A percentile compares a stretch with the other conserved stretches of the same genome.
Evolutionary conservation across 192 early-diverging fungal species (phyloP).

Genomic region (Diversispora epigaea): DNA sequence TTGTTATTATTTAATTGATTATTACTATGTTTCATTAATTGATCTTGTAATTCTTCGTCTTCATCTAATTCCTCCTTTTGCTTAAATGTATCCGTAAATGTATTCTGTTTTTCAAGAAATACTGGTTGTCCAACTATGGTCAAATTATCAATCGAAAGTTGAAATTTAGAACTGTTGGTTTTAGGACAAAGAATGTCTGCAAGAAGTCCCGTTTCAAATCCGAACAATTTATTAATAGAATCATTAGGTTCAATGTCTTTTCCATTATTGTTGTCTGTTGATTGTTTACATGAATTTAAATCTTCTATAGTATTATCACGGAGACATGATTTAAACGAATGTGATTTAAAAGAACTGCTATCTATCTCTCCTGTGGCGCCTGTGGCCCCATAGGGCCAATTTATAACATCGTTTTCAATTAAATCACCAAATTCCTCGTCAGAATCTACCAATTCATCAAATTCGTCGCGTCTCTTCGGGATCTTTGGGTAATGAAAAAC

Average conservation of each 20-base stretch:
- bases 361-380: conserved; percentile 10
- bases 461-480: conserved; percentile 32
- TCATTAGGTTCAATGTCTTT: conserved; percentile 15
- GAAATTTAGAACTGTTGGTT: conserved; percentile 82
- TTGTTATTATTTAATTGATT: conserved; percentile 1
- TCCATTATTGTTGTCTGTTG: conserved; percentile 30
- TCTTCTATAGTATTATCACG: conserved; percentile 21
- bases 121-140: conserved; percentile 80
- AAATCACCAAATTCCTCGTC: conserved; percentile 11
- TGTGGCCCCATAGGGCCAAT: conserved; percentile 20
- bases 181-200: conserved; percentile 89
- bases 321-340: not conserved
- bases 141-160: conserved; percentile 81
- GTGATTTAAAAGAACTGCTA: conserved; percentile 1
- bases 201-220: conserved; percentile 73
- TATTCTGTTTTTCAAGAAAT: conserved; percentile 31
- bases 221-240: conserved; percentile 48
- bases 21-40: not conserved
- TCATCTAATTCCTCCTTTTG: conserved; percentile 51
- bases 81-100: conserved; percentile 34
- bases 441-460: not conserved
- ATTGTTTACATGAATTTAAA: too few relatives aligned
- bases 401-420: conserved; percentile 18
- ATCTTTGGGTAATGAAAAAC: conserved; percentile 73
- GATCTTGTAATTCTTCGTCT: conserved; percentile 43